These are phyloP conservation scores for Groenewaldozyma salmanticensis DNA, from an alignment of 805 yeast genomes.

Conservation along the genomic window DNA sequence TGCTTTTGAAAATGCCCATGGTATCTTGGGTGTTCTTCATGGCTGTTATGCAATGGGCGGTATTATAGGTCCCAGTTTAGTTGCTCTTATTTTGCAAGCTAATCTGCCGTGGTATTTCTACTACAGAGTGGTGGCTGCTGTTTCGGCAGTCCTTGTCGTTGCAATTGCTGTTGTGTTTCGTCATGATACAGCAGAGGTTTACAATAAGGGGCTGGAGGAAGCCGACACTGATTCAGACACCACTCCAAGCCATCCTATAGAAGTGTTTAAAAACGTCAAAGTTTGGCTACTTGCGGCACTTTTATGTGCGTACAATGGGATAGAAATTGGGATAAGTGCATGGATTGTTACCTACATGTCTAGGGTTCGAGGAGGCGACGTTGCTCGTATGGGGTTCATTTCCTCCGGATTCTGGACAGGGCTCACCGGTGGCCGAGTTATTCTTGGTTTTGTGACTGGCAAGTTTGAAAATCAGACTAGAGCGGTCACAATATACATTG, in stretches of 20 bases:
- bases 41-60: constrained; percentile 67
- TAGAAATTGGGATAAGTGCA: constrained; percentile 57
- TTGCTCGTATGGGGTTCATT: constrained; percentile 45
- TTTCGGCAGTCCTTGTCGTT: constrained; percentile 28
- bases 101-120: constrained; percentile 45
- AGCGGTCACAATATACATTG: constrained; percentile 22
- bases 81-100: constrained; percentile 41
- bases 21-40: constrained; percentile 51
- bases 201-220: constrained; percentile 2
- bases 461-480: constrained; percentile 17
- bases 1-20: constrained; percentile 44
- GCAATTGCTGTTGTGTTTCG: constrained; percentile 37
- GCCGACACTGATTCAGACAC: not conserved
- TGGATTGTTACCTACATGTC: constrained; percentile 59
- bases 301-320: constrained; percentile 55
- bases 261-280: constrained; percentile 6
- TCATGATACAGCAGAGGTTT: constrained; percentile 17
- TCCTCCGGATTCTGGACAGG: constrained; percentile 67
- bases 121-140: constrained; percentile 36
- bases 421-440: constrained; percentile 53
- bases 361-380: constrained; percentile 41
- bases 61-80: constrained; percentile 55
- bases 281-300: constrained; percentile 41
- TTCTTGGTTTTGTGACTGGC: constrained; percentile 34
- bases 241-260: constrained; percentile 4